Conservation (phyloP, 352 stramenopile genomes). For the Globisporangium solare region DNA sequence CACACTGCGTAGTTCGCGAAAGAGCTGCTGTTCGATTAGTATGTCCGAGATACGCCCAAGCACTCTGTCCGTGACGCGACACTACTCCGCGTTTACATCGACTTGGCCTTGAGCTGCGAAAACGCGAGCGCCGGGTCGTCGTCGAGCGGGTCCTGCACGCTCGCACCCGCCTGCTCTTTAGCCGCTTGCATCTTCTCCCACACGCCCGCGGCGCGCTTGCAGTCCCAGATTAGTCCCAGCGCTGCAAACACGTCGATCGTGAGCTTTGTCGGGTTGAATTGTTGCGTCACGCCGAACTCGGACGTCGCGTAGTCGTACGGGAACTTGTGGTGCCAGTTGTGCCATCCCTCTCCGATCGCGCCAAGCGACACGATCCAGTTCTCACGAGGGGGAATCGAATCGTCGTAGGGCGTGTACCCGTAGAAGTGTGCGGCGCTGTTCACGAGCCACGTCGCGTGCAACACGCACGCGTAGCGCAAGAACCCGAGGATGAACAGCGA, state of each 20-base stretch:
- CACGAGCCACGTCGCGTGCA: constrained; percentile 99
- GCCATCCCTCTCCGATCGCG: constrained; percentile 96
- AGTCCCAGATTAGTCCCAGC: constrained; percentile 91
- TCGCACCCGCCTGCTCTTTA: constrained; percentile 27
- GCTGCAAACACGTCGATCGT: constrained; percentile 93
- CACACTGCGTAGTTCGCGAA: too few relatives aligned
- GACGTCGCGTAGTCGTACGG: constrained; percentile 99
- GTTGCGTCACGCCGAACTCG: constrained; percentile 93
- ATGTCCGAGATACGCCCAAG: too few relatives aligned
- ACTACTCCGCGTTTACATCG: constrained; percentile 30
- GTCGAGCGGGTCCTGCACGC: constrained; percentile 42
- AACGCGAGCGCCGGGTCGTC: constrained; percentile 49
- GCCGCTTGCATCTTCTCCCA: constrained; percentile 90
- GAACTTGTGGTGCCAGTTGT: constrained; percentile 99
- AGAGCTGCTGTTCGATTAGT: too few relatives aligned
- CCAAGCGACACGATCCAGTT: constrained; percentile 96
- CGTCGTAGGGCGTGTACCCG: constrained; percentile 96
- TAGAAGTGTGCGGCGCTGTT: constrained; percentile 98
- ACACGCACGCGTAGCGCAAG: constrained; percentile 91
- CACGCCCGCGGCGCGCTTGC: constrained; percentile 92
- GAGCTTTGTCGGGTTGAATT: constrained; percentile 99
- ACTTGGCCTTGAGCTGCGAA: constrained; percentile 65
- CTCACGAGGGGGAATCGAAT: constrained; percentile 91
- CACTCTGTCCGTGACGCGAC: too few relatives aligned
- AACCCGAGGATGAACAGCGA: constrained; percentile 95